phyloP scores from a whole-genome alignment of 768 basidiomycete species.

The Zangia roseola region DNA sequence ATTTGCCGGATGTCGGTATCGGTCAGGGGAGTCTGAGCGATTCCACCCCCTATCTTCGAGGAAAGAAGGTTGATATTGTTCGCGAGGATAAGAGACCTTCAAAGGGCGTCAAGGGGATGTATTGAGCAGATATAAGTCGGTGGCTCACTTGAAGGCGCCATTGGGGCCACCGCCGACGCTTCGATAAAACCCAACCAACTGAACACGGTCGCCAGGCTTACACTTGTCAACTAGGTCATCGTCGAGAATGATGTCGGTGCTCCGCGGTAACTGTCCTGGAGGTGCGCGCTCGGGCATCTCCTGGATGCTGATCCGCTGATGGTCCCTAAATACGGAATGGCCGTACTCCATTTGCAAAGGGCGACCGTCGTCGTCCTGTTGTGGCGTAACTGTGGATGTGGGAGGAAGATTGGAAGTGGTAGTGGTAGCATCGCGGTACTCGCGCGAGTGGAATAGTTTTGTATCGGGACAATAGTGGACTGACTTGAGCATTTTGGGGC shows the following conservation, averaged over 20 bases:
- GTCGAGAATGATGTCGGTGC: conserved; percentile 93
- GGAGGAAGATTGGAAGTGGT: conserved; percentile 85
- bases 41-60: conserved; percentile 92
- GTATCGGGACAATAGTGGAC: conserved; percentile 95
- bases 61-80: conserved; percentile 95
- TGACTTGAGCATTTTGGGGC: conserved; percentile 97
- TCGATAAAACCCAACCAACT: conserved; percentile 92
- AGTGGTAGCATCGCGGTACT: conserved; percentile 92
- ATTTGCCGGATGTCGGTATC: conserved; percentile 95
- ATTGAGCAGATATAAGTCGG: conserved; percentile 11
- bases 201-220: conserved; percentile 97
- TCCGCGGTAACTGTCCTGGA: conserved; percentile 93
- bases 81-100: conserved; percentile 86
- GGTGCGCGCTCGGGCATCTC: conserved; percentile 99
- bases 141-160: conserved; percentile 90
- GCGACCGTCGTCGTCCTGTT: conserved; percentile 88
- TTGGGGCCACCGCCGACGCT: conserved; percentile 89
- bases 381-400: conserved; percentile 82
- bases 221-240: conserved; percentile 97
- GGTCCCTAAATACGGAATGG: conserved; percentile 87
- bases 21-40: conserved; percentile 89
- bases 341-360: conserved; percentile 91
- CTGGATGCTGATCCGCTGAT: conserved; percentile 97
- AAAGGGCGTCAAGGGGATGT: conserved; percentile 13
- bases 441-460: conserved; percentile 75